Conservation (phyloP, 345 rosid genomes). For the Theobroma cacao region DNA sequence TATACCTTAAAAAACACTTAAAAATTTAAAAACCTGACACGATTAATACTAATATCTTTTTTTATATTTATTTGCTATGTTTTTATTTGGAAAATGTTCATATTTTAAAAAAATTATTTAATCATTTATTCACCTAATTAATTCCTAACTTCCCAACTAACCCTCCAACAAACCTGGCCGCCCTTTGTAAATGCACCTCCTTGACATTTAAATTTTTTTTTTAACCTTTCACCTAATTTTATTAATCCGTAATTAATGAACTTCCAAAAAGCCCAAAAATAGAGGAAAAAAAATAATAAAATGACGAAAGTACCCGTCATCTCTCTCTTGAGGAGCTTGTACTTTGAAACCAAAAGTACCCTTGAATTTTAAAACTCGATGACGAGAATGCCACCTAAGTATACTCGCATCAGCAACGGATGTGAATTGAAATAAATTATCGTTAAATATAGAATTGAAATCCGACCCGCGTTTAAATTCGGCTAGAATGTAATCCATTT, state of each 20-base stretch:
- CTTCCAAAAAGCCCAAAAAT: background rate
- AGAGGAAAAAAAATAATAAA: background rate
- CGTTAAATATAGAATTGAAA: slow-evolving; percentile 16
- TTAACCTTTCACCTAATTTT: slow-evolving; percentile 8
- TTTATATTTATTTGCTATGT: background rate
- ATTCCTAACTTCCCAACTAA: slow-evolving; percentile 32
- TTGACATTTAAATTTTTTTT: background rate
- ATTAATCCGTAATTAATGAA: slow-evolving; percentile 5
- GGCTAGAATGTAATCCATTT: slow-evolving; percentile 6
- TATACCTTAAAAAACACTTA: no score
- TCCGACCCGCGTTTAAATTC: slow-evolving; percentile 34
- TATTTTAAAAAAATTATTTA: background rate
- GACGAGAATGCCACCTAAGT: background rate
- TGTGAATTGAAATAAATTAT: background rate
- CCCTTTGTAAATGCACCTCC: slow-evolving; percentile 30
- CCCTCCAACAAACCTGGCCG: slow-evolving; percentile 37
- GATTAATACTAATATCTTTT: no score
- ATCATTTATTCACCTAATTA: slow-evolving; percentile 23
- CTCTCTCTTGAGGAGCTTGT: background rate
- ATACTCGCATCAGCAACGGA: slow-evolving; percentile 20
- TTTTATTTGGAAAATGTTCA: background rate
- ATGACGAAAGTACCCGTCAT: background rate
- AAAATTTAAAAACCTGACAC: no score
- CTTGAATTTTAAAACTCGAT: background rate
- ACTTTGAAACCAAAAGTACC: background rate